Conservation (phyloP, 371 early-diverging fungal species). For the Nematocida ironsii region DNA sequence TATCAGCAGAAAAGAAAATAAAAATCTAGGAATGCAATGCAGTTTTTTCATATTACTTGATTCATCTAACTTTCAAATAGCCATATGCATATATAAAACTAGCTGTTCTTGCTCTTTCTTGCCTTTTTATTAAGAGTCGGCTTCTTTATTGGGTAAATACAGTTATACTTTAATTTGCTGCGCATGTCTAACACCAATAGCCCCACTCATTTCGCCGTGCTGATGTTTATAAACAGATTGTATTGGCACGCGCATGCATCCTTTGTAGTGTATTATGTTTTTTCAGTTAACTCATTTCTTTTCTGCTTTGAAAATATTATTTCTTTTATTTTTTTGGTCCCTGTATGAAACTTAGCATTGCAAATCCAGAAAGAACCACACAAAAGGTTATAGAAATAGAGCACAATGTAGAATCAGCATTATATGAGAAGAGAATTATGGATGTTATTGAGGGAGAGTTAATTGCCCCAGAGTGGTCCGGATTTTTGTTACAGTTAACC, state of each 20-base stretch:
- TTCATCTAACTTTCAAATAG: too few relatives aligned
- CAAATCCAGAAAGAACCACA: constrained; percentile 94
- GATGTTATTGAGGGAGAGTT: constrained; percentile 88
- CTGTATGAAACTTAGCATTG: constrained; percentile 82
- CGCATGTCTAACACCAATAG: too few relatives aligned
- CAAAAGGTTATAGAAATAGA: constrained; percentile 94
- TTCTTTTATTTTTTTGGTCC: constrained; percentile 58
- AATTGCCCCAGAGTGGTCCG: constrained; percentile 94
- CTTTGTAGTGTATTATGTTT: neutral
- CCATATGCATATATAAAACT: too few relatives aligned
- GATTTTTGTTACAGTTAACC: constrained; percentile 92
- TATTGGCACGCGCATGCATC: neutral
- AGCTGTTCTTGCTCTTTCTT: too few relatives aligned
- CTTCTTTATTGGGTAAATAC: too few relatives aligned
- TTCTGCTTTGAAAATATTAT: constrained; percentile 27
- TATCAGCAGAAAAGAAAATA: constrained; percentile 27
- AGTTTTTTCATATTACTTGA: too few relatives aligned
- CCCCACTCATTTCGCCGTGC: too few relatives aligned
- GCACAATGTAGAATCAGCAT: constrained; percentile 85
- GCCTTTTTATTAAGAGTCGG: too few relatives aligned
- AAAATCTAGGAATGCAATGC: neutral
- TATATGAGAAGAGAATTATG: constrained; percentile 94
- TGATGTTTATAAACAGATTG: neutral
- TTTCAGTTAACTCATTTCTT: neutral
- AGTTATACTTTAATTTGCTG: too few relatives aligned